These are phyloP conservation scores for Curvularia spicifera DNA, from an alignment of 2,329 filamentous ascomycete species.

Conservation along the genomic window DNA sequence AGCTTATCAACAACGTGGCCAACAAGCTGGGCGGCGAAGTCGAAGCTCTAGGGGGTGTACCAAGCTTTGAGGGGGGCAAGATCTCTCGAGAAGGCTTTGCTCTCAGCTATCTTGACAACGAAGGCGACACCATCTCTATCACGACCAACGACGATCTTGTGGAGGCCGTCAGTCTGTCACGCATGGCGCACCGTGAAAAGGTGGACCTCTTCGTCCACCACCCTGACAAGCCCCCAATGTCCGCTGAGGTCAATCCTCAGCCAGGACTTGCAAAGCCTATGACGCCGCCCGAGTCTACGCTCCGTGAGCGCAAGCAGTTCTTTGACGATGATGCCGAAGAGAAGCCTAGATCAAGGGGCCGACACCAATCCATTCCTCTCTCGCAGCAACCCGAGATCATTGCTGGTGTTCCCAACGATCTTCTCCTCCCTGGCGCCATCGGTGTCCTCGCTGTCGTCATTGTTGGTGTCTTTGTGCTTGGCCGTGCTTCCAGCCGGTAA, in stretches of 20 bases:
- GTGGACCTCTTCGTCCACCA: slow-evolving; percentile 97
- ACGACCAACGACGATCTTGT: slow-evolving; percentile 92
- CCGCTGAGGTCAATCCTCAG: slow-evolving; percentile 66
- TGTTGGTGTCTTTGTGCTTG: slow-evolving; percentile 88
- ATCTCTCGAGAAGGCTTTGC: slow-evolving; percentile 82
- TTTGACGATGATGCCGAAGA: slow-evolving; percentile 65
- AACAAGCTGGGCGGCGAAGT: slow-evolving; percentile 85
- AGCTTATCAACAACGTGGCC: slow-evolving; percentile 77
- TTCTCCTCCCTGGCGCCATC: slow-evolving; percentile 91
- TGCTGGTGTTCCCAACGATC: slow-evolving; percentile 89
- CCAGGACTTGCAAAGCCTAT: slow-evolving; percentile 58
- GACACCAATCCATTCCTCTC: slow-evolving; percentile 53
- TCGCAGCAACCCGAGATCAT: slow-evolving; percentile 77
- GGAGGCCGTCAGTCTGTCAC: slow-evolving; percentile 85
- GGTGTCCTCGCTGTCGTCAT: slow-evolving; percentile 95
- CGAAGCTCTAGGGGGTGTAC: slow-evolving; percentile 81
- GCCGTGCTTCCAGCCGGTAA: slow-evolving; percentile 63
- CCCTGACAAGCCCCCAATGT: slow-evolving; percentile 84
- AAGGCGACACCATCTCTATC: slow-evolving; percentile 95
- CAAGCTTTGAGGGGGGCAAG: slow-evolving; percentile 78
- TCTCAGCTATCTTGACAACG: slow-evolving; percentile 93
- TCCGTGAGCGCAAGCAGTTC: slow-evolving; percentile 56
- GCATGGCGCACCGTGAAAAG: slow-evolving; percentile 81
- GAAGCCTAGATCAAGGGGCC: slow-evolving; percentile 43
- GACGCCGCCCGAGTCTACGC: slow-evolving; percentile 61